Evolutionary conservation across 306 rosid genomes (phyloP).

Genomic region (Gynostemma pentaphyllum): DNA sequence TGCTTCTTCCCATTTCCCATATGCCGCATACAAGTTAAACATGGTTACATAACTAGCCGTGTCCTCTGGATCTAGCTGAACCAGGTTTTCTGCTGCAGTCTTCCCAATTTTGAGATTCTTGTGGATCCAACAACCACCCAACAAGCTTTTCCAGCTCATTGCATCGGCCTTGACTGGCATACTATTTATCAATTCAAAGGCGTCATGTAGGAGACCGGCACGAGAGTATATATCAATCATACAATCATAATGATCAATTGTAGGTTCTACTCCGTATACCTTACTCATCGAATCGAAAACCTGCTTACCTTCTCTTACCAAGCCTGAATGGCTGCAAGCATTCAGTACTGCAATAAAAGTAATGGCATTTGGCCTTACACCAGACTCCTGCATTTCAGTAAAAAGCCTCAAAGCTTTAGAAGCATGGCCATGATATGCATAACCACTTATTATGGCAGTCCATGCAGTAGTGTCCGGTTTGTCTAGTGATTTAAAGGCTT

Average conservation of each 20-base stretch:
- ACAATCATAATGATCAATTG: conserved; percentile 43
- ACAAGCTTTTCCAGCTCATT: conserved; percentile 50
- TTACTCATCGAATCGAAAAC: conserved; percentile 39
- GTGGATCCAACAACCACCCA: conserved; percentile 58
- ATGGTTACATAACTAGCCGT: conserved; percentile 39
- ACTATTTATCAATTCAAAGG: conserved; percentile 30
- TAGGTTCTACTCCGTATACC: conserved; percentile 28
- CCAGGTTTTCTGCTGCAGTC: conserved; percentile 34
- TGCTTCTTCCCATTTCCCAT: conserved; percentile 51
- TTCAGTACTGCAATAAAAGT: conserved; percentile 46
- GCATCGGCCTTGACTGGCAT: conserved; percentile 39
- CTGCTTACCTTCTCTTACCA: conserved; percentile 33
- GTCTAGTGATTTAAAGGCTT: conserved; percentile 33
- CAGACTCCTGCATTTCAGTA: conserved; percentile 28
- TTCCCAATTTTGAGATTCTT: conserved; percentile 35
- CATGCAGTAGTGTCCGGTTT: conserved; percentile 48
- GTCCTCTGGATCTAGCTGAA: conserved; percentile 33
- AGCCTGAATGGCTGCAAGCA: conserved; percentile 50
- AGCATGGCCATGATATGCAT: conserved; percentile 49
- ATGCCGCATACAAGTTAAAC: conserved; percentile 39
- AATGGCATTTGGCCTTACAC: conserved; percentile 37
- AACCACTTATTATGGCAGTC: conserved; percentile 48
- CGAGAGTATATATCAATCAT: conserved; percentile 50
- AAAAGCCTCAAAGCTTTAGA: conserved; percentile 35
- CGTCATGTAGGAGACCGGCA: conserved; percentile 38